Conservation (phyloP, 768 basidiomycete genomes). For the Collybia mongolica region DNA sequence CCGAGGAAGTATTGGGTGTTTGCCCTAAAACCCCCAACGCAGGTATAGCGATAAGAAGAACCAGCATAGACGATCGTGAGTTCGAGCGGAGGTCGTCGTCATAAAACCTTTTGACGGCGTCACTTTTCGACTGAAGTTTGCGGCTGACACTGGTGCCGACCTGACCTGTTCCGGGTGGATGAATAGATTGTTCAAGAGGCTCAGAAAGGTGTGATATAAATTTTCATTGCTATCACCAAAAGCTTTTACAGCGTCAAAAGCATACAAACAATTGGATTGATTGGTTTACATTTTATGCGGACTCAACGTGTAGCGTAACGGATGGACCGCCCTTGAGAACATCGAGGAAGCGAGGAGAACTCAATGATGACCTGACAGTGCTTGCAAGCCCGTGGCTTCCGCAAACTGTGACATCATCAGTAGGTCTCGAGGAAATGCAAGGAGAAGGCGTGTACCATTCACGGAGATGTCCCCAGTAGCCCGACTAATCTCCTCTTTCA, state of each 20-base stretch:
- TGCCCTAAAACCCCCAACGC: too few species aligned
- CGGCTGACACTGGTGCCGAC: background rate
- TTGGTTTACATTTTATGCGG: slow-evolving; percentile 1
- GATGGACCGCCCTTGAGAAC: slow-evolving; percentile 34
- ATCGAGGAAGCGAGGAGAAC: slow-evolving; percentile 25
- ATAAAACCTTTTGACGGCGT: too few species aligned
- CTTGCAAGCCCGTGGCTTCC: slow-evolving; percentile 34
- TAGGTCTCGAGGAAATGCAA: background rate
- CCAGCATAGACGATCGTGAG: too few species aligned
- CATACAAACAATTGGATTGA: too few species aligned
- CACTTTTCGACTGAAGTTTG: background rate
- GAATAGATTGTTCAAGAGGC: too few species aligned
- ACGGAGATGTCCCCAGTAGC: slow-evolving; percentile 35
- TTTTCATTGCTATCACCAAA: too few species aligned
- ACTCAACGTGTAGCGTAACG: slow-evolving; percentile 33
- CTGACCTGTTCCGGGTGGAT: too few species aligned
- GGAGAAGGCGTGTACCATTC: slow-evolving; percentile 27
- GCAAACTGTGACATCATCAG: slow-evolving; percentile 29
- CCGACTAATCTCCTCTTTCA: slow-evolving; percentile 26
- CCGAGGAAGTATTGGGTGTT: background rate
- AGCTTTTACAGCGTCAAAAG: too few species aligned
- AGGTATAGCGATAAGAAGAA: too few species aligned
- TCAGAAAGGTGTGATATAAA: too few species aligned
- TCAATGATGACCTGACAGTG: slow-evolving; percentile 32
- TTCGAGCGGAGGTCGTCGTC: background rate